Base-by-base conservation (phyloP, 1,139 yeast genomes). In the Hyphopichia burtonii region DNA sequence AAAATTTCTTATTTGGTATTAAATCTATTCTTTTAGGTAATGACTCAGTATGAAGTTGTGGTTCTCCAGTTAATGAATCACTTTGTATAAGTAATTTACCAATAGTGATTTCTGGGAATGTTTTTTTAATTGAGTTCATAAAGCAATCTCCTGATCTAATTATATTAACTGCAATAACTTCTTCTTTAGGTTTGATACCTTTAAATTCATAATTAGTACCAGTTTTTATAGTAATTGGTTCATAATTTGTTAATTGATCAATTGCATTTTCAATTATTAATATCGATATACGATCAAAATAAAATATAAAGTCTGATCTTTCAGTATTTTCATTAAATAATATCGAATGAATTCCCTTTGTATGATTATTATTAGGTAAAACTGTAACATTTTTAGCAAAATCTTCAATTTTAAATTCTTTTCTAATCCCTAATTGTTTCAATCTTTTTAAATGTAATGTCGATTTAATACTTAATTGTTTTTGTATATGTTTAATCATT, bases 61-160 rank as follows among this genome's bases (percentile, higher is more conserved):
- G 98, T 61, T 93, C 98, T 7, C 98, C 98, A 0, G 97, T 89
- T 32, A 74, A 66, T 0, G 94, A 74, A 58, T 90, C 96, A 9
- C 95, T 84, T 61, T 91, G 96, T 54, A 93, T 89, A 41, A 93
- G 68, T 34, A 93, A 61, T 56, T 90, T 87, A 1, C 99, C 98
- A 36, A 89, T 72, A 12, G 82, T 75, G 18, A 88, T 80, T 41
- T 83, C 89, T 0, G 96, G 94, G 30, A 89, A 72, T 0, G 93
- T 80, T 51, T 80, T 82, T 47, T 86, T 78, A 40, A 91, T 67
- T 0, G 96, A 83, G 33, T 74, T 76, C 77, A 86, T 83, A 56
- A 91, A 91, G 57, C 96, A 88, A 59, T 90, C 97, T 3, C 99
- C 99, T 1, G 96, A 91, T 48, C 96, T 74, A 37, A 93, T 83